Evolutionary conservation across 805 yeast species (phyloP), one percentile per base, ranked within the genome.

Genomic region (Yarrowia bubula): DNA sequence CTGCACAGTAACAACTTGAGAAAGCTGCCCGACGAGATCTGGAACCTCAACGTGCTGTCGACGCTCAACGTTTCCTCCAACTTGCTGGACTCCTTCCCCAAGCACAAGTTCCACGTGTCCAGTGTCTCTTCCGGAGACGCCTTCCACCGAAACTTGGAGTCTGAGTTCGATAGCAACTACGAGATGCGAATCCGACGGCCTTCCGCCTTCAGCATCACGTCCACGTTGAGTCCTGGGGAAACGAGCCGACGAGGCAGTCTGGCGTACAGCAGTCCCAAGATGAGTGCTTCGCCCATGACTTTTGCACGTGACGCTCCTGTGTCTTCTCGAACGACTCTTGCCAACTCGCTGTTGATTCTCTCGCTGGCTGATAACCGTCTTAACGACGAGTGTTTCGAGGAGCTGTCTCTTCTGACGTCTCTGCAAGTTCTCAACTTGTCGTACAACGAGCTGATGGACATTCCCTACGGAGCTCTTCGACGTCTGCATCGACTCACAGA

Each of bases 1-100:
- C 76, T 91, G 47, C 97, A 93, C 75, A 84, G 89, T 47, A 93
- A 93, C 75, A 92, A 92, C 71, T 79, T 93, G 69, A 86, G 90
- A 69, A 73, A 78, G 8, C 77, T 93, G 33, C 89, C 91, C 0
- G 81, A 81, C 33, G 88, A 85, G 18, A 80, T 89, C 38, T 89
- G 92, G 88, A 77, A 81, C 62, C 75, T 90, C 71, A 75, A 74
- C 44, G 82, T 84, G 6, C 79, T 89, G 69, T 80, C 83, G 4
- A 74, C 76, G 5, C 78, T 91, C 68, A 91, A 91, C 74, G 80
- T 88, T 1, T 86, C 96, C 0, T 88, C 96, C 0, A 91, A 91
- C 70, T 78, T 86, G 68, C 76, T 89, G 33, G 84, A 84, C 37
- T 71, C 80, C 0, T 84, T 87, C 69, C 88, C 92, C 13, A 82